Conservation (phyloP, 306 rosid genomes). For the Vigna mungo region DNA sequence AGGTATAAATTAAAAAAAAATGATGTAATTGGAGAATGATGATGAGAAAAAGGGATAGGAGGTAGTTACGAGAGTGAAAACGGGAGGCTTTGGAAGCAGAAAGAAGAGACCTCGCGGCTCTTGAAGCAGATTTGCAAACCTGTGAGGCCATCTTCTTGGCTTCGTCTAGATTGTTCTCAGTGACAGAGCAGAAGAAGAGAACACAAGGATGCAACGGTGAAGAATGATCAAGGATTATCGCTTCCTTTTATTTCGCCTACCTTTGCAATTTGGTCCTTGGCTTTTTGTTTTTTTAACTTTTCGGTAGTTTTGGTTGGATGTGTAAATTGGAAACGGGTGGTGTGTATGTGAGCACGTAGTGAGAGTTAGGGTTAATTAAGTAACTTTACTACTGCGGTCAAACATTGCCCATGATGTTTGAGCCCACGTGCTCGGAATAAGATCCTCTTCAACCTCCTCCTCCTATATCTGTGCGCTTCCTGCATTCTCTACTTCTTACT, state of each 20-base stretch:
- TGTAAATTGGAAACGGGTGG: background rate
- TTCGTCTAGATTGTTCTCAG: background rate
- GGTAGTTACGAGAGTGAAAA: conserved; percentile 60
- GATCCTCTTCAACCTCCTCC: background rate
- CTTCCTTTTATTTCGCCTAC: background rate
- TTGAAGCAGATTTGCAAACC: conserved; percentile 73
- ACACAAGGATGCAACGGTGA: background rate
- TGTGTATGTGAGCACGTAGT: background rate
- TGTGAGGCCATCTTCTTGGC: conserved; percentile 64
- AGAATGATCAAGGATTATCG: background rate
- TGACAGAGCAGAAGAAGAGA: background rate
- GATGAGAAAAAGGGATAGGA: background rate
- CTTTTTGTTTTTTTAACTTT: background rate
- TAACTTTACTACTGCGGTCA: conserved; percentile 1
- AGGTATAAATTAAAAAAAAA: background rate
- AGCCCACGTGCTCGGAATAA: conserved; percentile 22
- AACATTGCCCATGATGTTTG: background rate
- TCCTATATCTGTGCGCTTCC: background rate
- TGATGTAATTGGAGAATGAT: background rate
- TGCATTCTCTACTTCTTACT: background rate
- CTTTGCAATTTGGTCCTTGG: conserved; percentile 30
- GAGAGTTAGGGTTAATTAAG: background rate
- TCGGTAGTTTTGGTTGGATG: background rate
- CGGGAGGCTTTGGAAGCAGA: conserved; percentile 72
- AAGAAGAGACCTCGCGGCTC: conserved; percentile 78